These are phyloP conservation scores for Quercus phellos DNA, from an alignment of 331 rosid genomes.

Conservation along the genomic window DNA sequence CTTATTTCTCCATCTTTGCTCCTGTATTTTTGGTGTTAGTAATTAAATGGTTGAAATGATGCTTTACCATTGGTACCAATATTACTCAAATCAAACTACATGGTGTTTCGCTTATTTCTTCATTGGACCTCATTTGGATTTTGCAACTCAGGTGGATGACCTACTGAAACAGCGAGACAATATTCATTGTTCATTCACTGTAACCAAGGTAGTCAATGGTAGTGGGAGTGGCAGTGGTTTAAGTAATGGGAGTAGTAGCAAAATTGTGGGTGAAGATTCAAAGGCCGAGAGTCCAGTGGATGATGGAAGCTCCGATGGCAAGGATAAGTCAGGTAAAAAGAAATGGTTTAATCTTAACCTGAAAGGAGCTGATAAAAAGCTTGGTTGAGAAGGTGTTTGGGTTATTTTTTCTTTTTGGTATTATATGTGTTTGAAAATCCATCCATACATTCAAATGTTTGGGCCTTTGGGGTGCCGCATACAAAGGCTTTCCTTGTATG, in stretches of 20 bases:
- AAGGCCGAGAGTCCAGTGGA: conserved; percentile 62
- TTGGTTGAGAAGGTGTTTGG: conserved; percentile 33
- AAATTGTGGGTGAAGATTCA: conserved; percentile 58
- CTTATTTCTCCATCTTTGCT: neutral
- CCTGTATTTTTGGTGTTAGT: neutral
- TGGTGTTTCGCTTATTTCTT: neutral
- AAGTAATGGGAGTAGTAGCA: conserved; percentile 72
- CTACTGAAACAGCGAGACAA: conserved; percentile 83
- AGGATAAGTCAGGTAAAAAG: conserved; percentile 80
- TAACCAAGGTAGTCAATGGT: conserved; percentile 27
- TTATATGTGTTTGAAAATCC: conserved; percentile 18
- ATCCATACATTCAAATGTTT: conserved; percentile 17
- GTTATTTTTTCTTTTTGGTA: conserved; percentile 9
- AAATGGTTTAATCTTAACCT: conserved; percentile 93
- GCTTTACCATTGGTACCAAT: neutral
- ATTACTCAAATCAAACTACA: neutral
- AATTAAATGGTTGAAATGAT: conserved; percentile 3
- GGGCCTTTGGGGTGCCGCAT: conserved; percentile 4
- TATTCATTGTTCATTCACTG: conserved; percentile 77
- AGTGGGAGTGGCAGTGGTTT: conserved; percentile 38
- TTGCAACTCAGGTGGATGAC: conserved; percentile 75
- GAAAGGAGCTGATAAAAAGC: conserved; percentile 78
- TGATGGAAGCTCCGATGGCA: conserved; percentile 86
- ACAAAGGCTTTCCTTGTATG: conserved; percentile 27
- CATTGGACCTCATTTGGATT: conserved; percentile 1